phyloP scores from a whole-genome alignment of 208 protist genomes.

The Crithidia sp. region DNA sequence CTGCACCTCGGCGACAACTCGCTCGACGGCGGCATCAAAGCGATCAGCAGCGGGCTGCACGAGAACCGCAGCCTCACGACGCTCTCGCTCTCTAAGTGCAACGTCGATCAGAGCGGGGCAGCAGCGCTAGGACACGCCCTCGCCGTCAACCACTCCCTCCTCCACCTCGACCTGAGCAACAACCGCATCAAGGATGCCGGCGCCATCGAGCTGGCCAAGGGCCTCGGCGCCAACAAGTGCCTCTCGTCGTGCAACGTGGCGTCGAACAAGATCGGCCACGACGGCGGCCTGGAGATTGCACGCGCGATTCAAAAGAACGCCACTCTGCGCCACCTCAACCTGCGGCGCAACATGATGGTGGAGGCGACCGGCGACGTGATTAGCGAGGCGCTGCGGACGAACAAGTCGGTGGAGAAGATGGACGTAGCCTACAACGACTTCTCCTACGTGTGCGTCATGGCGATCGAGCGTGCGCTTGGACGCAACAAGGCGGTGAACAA shows the following conservation, averaged over 20 bases:
- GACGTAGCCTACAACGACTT: constrained; percentile 94
- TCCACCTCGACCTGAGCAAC: constrained; percentile 71
- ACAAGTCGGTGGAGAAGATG: constrained; percentile 78
- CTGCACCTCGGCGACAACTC: constrained; percentile 69
- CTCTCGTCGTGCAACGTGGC: constrained; percentile 73
- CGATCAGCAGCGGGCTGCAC: constrained; percentile 66
- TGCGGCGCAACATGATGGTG: constrained; percentile 86
- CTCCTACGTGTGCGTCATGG: constrained; percentile 86
- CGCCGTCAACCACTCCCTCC: constrained; percentile 54
- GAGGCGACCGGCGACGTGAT: constrained; percentile 69
- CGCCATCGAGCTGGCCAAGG: constrained; percentile 70
- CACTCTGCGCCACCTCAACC: constrained; percentile 75
- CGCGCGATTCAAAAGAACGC: constrained; percentile 58
- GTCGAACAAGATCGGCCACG: constrained; percentile 82
- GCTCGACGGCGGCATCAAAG: constrained; percentile 49
- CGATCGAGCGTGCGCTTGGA: constrained; percentile 62
- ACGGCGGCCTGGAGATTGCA: constrained; percentile 76
- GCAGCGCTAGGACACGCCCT: constrained; percentile 64
- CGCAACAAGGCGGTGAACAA: constrained; percentile 78
- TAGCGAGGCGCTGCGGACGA: constrained; percentile 65
- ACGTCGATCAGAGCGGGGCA: constrained; percentile 59
- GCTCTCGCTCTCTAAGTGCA: constrained; percentile 63
- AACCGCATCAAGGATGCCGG: constrained; percentile 89
- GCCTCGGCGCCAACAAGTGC: constrained; percentile 68
- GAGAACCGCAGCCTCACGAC: constrained; percentile 72